Base-by-base conservation (phyloP, 352 stramenopile genomes). In the Pythium monospermum region DNA sequence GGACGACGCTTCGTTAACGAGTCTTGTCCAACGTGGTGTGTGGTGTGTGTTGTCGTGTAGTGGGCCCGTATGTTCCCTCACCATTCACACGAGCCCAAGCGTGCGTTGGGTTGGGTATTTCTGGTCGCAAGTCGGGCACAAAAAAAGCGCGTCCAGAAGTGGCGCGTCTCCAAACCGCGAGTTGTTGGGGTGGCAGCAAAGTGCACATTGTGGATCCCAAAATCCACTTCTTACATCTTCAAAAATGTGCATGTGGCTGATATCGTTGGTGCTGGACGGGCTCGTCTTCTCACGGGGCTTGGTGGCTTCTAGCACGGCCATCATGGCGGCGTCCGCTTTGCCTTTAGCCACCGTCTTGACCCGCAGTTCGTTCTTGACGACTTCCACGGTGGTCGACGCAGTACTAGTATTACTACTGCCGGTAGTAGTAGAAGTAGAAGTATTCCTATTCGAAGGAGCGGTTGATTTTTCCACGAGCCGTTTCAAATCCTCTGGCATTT, bases 91-190 rank as follows among this genome's bases (percentile, higher is more conserved):
- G 36, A 64, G 70, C n/a, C 74, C 68, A 4, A 90, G 68, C 33
- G 74, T 61, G 31, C 80, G 76, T 56, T 87, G 80, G 48, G 80
- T 91, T 52, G 80, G 80, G 64, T 91, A 91, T 57, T 90, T 92
- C 55, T 68, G 68, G 56, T 92, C 81, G 64, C 78, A 90, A 30
- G 70, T 61, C 6, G 64, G 61, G 16, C 78, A 88, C 22, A 92
- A 47, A 53, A 88, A 87, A 25, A 87, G 68, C 57, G 68, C 71
- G 25, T 85, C 75, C 50, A 66, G 66, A n/a, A n/a, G n/a, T 2
- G 69, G 69, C 38, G 64, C 65, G 54, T 61, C 63, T n/a, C n/a
- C n/a, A 53, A 63, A 66, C 31, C 71, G 71, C 46, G 59, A 64
- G 8, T 69, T 61, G 12, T n/a, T n/a, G n/a, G 68, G 49, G 40